Conservation (phyloP, 352 stramenopile genomes). For the Globisporangium uncinulatum region DNA sequence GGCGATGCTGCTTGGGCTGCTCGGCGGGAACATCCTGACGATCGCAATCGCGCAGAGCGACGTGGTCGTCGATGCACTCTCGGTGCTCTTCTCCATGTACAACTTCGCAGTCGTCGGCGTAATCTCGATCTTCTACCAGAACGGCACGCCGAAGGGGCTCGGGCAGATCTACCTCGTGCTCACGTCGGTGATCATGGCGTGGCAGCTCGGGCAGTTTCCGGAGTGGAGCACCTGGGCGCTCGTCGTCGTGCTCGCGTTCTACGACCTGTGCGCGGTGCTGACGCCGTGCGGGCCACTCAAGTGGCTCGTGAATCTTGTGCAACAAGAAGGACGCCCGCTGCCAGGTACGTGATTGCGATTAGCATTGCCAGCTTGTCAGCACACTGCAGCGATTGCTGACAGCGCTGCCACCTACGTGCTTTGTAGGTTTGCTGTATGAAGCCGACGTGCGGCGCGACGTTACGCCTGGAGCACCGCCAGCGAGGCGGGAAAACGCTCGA, state of each 20-base stretch:
- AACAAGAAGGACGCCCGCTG: slow-evolving; percentile 85
- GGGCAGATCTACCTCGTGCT: slow-evolving; percentile 94
- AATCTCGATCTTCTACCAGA: slow-evolving; percentile 89
- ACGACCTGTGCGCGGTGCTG: slow-evolving; percentile 99
- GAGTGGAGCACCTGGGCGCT: slow-evolving; percentile 92
- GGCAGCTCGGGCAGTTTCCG: slow-evolving; percentile 96
- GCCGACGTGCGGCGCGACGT: slow-evolving; percentile 48
- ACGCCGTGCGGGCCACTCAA: slow-evolving; percentile 98
- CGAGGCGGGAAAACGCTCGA: slow-evolving; percentile 6
- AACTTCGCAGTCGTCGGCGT: slow-evolving; percentile 91
- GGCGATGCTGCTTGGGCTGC: slow-evolving; percentile 74
- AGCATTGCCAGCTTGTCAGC: background rate
- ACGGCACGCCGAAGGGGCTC: slow-evolving; percentile 71
- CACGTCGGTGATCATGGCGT: slow-evolving; percentile 98
- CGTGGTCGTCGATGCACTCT: slow-evolving; percentile 54
- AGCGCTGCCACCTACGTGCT: background rate
- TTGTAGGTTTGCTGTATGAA: slow-evolving; percentile 64
- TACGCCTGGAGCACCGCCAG: slow-evolving; percentile 11
- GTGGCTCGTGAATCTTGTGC: slow-evolving; percentile 93
- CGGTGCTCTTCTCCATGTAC: slow-evolving; percentile 81
- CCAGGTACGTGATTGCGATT: slow-evolving; percentile 48
- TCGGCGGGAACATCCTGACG: slow-evolving; percentile 81
- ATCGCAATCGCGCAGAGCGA: slow-evolving; percentile 61
- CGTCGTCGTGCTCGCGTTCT: slow-evolving; percentile 95
- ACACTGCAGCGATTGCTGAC: background rate